A percentile compares a stretch with the other conserved stretches of the same genome.
Conservation (phyloP, 2,329 filamentous ascomycete genomes). For the Alternaria brassicae region DNA sequence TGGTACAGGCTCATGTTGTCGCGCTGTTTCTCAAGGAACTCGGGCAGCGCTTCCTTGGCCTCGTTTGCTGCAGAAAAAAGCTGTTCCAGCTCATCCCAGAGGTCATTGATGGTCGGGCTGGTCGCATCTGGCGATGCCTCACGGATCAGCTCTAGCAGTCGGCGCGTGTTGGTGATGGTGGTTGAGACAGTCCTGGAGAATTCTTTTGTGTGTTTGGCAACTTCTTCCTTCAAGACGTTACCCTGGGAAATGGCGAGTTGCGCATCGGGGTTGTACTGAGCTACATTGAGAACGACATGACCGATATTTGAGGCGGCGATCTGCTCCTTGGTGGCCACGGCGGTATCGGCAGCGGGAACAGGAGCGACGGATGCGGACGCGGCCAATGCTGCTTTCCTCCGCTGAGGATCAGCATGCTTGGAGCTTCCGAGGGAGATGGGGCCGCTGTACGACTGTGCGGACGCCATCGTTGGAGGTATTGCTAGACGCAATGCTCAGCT, state of each 20-base stretch:
- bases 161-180: conserved; percentile 26
- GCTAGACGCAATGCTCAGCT: not conserved
- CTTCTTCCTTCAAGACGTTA: conserved; percentile 27
- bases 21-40: conserved; percentile 39
- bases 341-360: conserved; percentile 6
- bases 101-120: conserved; percentile 23
- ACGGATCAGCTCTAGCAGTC: conserved; percentile 34
- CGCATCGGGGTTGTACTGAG: conserved; percentile 15
- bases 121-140: conserved; percentile 21
- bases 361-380: not conserved
- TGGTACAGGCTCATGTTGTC: conserved; percentile 37
- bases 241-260: conserved; percentile 36
- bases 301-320: conserved; percentile 19
- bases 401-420: conserved; percentile 27
- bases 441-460: conserved; percentile 10
- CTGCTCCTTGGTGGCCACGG: conserved; percentile 38
- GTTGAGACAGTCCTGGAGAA: conserved; percentile 28
- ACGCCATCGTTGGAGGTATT: conserved; percentile 12
- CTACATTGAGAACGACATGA: not conserved
- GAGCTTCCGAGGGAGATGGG: conserved; percentile 24
- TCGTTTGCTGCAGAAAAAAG: conserved; percentile 30
- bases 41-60: conserved; percentile 29
- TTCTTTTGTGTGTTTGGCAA: conserved; percentile 26
- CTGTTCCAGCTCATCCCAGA: conserved; percentile 39
- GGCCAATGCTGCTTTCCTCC: conserved; percentile 10